Evolutionary conservation across 2,329 filamentous ascomycete species (phyloP).

Genomic region (Phialocephala sp.): DNA sequence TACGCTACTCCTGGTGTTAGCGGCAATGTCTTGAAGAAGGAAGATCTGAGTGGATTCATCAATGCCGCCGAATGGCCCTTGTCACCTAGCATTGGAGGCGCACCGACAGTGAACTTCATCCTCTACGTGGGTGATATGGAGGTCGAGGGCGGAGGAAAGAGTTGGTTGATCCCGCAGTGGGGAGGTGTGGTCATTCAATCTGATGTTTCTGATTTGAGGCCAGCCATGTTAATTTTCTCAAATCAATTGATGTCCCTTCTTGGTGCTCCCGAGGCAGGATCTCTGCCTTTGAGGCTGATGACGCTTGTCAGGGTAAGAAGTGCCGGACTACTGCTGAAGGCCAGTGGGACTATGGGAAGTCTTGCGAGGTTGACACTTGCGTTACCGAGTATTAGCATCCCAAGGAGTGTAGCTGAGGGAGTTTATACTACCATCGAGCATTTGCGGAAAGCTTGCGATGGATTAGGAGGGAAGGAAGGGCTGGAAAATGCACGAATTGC

Average conservation of each 20-base stretch:
- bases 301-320: constrained; percentile 86
- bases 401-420: constrained; percentile 82
- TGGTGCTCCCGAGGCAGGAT: constrained; percentile 82
- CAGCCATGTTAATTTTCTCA: constrained; percentile 87
- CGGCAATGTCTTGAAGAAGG: constrained; percentile 71
- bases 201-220: constrained; percentile 70
- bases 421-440: constrained; percentile 81
- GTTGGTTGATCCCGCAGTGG: constrained; percentile 97
- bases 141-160: constrained; percentile 57
- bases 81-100: constrained; percentile 89
- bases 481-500: constrained; percentile 83
- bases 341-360: constrained; percentile 92
- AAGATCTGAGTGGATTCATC: constrained; percentile 92
- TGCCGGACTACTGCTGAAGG: constrained; percentile 83
- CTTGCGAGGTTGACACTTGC: constrained; percentile 84
- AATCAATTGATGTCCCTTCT: constrained; percentile 88
- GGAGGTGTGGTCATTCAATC: constrained; percentile 70
- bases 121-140: constrained; percentile 76
- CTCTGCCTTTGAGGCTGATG: constrained; percentile 82
- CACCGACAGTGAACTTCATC: constrained; percentile 95
- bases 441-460: constrained; percentile 76
- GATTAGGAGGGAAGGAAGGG: constrained; percentile 69
- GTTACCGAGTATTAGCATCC: constrained; percentile 89
- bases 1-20: constrained; percentile 77
- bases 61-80: constrained; percentile 98